These are phyloP conservation scores for Ophiosphaerella korrae DNA, from an alignment of 2,329 filamentous ascomycete species.

Conservation along the genomic window DNA sequence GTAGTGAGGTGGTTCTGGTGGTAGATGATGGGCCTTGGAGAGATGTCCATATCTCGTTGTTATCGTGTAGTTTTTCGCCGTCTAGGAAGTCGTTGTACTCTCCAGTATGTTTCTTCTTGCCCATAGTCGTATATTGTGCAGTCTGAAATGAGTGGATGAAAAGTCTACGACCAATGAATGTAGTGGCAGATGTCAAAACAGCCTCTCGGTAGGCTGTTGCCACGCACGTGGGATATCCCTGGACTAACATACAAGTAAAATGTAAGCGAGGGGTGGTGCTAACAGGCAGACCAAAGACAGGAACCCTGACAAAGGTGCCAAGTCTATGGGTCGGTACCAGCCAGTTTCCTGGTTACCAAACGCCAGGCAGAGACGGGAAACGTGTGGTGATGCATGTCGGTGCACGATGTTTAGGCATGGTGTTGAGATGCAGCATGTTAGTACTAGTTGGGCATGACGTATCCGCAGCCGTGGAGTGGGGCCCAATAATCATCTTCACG, in stretches of 20 bases:
- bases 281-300: background rate
- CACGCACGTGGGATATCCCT: background rate
- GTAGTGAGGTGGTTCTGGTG: slow-evolving; percentile 17
- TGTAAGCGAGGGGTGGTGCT: background rate
- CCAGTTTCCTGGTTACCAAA: no score
- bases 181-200: slow-evolving; percentile 1
- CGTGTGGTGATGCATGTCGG: no score
- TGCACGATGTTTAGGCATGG: background rate
- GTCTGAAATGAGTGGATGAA: background rate
- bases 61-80: slow-evolving; percentile 38
- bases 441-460: slow-evolving; percentile 14
- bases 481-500: background rate
- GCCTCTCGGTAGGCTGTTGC: slow-evolving; percentile 6
- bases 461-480: slow-evolving; percentile 10
- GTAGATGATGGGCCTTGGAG: slow-evolving; percentile 18
- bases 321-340: background rate
- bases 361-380: no score
- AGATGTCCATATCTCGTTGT: slow-evolving; percentile 29
- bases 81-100: slow-evolving; percentile 46
- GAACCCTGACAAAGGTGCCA: background rate
- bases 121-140: slow-evolving; percentile 23
- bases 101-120: slow-evolving; percentile 32
- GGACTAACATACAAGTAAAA: slow-evolving; percentile 6
- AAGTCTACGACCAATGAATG: background rate
- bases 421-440: background rate